phyloP scores from a whole-genome alignment of 108 stramenopile genomes.

The Skeletonema potamos region DNA sequence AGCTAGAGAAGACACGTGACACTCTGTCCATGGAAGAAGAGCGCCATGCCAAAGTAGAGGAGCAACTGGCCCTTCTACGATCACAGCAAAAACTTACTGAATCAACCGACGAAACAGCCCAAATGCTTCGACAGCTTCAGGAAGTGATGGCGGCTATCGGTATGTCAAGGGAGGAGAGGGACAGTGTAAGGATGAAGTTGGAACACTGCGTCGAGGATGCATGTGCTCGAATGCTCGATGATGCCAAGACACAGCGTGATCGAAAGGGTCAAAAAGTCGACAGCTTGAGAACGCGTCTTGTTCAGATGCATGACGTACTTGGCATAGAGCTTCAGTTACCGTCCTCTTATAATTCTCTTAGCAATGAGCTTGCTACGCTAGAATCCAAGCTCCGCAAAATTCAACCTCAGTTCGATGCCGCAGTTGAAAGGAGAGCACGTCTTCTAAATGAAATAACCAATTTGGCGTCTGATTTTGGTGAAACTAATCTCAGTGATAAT shows the following conservation, averaged over 20 bases:
- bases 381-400: slow-evolving; percentile 28
- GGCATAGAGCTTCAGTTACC: slow-evolving; percentile 17
- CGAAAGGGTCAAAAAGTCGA: slow-evolving; percentile 36
- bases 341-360: slow-evolving; percentile 5
- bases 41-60: slow-evolving; percentile 34
- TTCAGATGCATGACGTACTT: slow-evolving; percentile 43
- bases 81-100: slow-evolving; percentile 45
- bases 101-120: slow-evolving; percentile 37
- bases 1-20: slow-evolving; percentile 28
- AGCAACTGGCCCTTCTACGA: slow-evolving; percentile 52
- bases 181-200: slow-evolving; percentile 45
- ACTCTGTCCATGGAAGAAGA: slow-evolving; percentile 21
- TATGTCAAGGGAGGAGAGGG: slow-evolving; percentile 44
- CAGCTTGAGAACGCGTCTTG: slow-evolving; percentile 18
- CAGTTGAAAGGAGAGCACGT: slow-evolving; percentile 35
- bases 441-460: slow-evolving; percentile 30
- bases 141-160: slow-evolving; percentile 63
- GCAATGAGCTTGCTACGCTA: slow-evolving; percentile 34
- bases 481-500: slow-evolving; percentile 16
- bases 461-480: slow-evolving; percentile 17
- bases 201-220: slow-evolving; percentile 62
- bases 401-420: slow-evolving; percentile 34
- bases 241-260: slow-evolving; percentile 47
- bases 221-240: slow-evolving; percentile 51
- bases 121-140: slow-evolving; percentile 53